Conservation (phyloP, 192 early-diverging fungal species). For the Linnemannia schmuckeri region DNA sequence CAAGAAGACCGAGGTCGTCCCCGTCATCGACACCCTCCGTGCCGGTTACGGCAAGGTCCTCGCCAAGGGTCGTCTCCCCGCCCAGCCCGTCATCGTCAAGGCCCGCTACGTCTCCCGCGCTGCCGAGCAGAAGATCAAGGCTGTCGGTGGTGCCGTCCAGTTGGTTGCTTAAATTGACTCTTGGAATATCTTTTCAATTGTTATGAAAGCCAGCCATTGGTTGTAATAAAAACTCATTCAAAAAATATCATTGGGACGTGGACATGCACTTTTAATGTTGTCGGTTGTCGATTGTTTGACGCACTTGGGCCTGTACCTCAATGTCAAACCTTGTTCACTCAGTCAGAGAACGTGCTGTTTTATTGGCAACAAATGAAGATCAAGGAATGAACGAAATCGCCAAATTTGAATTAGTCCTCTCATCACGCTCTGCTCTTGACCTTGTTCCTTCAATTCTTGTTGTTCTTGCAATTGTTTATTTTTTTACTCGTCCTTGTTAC, state of each 20-base stretch:
- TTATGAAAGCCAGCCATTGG: constrained; percentile 89
- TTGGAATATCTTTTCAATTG: constrained; percentile 46
- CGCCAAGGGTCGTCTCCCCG: constrained; percentile 91
- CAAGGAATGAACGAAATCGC: no score
- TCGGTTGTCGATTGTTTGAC: no score
- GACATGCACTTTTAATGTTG: no score
- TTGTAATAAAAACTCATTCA: constrained; percentile 28
- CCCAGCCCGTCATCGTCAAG: constrained; percentile 95
- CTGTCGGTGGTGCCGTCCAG: constrained; percentile 88
- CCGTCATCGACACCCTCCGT: constrained; percentile 91
- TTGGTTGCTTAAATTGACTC: constrained; percentile 65
- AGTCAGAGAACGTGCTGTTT: no score
- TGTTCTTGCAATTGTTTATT: no score
- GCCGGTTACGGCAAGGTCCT: constrained; percentile 95
- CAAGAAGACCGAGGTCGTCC: constrained; percentile 88
- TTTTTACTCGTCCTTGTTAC: no score
- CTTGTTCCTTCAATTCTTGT: no score
- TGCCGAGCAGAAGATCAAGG: constrained; percentile 99
- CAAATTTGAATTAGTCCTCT: no score
- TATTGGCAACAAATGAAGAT: no score
- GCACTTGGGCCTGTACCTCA: no score
- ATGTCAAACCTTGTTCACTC: no score
- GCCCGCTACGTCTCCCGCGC: constrained; percentile 90
- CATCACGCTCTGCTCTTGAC: no score
- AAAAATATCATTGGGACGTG: background rate